Conservation (phyloP, 306 rosid species). For the Casuarina equisetifolia region DNA sequence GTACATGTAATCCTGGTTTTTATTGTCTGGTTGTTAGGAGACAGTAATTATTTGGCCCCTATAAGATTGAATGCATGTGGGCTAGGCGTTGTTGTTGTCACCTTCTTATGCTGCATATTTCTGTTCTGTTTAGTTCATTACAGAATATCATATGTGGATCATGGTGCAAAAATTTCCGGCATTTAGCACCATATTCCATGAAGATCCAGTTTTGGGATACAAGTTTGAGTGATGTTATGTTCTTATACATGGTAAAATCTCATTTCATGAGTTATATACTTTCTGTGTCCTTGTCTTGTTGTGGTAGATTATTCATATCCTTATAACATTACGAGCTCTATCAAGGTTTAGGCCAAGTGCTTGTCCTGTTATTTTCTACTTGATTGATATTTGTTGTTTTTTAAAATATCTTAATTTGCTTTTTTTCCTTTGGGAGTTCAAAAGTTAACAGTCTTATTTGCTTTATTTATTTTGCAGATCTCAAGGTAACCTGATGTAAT, state of each 20-base stretch:
- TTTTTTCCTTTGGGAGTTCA: conserved; percentile 15
- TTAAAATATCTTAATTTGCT: conserved; percentile 1
- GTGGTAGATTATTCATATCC: not conserved
- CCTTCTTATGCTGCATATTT: not conserved
- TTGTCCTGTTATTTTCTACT: not conserved
- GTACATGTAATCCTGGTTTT: too few species aligned
- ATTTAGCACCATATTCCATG: not conserved
- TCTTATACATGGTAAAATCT: too few species aligned
- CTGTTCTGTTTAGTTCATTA: not conserved
- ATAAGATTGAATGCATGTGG: not conserved
- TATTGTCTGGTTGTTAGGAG: not conserved
- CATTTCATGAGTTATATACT: not conserved
- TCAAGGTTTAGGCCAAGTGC: not conserved
- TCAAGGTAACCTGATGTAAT: conserved; percentile 68
- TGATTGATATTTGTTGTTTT: conserved; percentile 13
- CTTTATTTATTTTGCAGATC: conserved; percentile 65
- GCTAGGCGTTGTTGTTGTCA: not conserved
- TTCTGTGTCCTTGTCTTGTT: not conserved
- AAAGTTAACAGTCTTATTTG: conserved; percentile 3
- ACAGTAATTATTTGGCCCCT: not conserved
- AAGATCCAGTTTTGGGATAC: not conserved
- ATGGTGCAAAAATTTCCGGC: too few species aligned
- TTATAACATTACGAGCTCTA: not conserved
- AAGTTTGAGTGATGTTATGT: too few species aligned
- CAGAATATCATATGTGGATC: not conserved